Base-by-base conservation (phyloP, 108 stramenopile genomes). In the Skeletonema menzelii region DNA sequence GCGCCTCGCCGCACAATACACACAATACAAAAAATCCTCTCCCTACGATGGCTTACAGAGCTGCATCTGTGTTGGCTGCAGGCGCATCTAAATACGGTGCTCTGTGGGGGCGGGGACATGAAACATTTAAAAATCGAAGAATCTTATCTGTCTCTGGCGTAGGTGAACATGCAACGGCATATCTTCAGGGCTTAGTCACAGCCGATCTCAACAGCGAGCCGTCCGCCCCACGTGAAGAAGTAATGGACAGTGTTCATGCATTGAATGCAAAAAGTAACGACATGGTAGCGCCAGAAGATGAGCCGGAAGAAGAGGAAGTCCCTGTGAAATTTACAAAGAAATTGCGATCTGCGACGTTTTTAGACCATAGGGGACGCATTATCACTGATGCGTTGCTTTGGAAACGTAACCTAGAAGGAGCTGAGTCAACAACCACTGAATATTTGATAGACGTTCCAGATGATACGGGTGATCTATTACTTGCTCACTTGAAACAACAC, bases 351-450 rank as follows among this genome's bases (percentile, higher is more conserved):
- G 75, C 93, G 0, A 90, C 89, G 34, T 94, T 94, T 69, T 77
- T 94, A 15, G 93, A 94, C 68, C 82, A 88, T 73, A 83, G 91
- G 46, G 93, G 93, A n/a, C 55, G 93, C 24, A 91, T 92, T 27
- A 53, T 94, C 37, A 94, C 91, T 1, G 93, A 94, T 80, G 86
- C 87, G 19, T 59, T 94, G 12, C 65, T 94, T 8, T 94, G 93
- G 93, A 94, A 90, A 67, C 70, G 67, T 13, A 53, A 53, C 15
- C 32, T 49, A 8, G 55, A 65, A 34, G 58, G 27, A 47, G 30
- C 22, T 15, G 42, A 58, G 47, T 24, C 31, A 20, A 19, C 46
- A 4, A 73, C 59, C 7, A 69, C 83, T 5, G 79, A 90, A 61
- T 94, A 92, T 71, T 77, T 86, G 17, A 84, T 94, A 58, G 93